Base-by-base conservation (phyloP, 495 filamentous ascomycete genomes). In the Cryomyces minteri region DNA sequence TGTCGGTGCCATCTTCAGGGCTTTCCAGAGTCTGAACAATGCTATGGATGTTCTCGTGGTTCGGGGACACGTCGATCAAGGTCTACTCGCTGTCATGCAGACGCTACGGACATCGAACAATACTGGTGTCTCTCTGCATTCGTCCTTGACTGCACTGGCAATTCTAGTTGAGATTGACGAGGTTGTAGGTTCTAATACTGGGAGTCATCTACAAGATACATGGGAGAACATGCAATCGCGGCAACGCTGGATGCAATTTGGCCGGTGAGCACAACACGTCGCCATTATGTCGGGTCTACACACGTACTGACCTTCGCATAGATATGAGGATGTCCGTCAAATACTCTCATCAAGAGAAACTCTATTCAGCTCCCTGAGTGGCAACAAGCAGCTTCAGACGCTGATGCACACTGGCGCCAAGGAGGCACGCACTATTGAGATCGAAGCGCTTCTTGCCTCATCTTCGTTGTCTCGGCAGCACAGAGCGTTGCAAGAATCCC, bases 111-210 rank as follows among this genome's bases (percentile, higher is more conserved):
- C 4, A 34, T 29, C 33, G 18, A 30, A 43, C 1, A 31, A 10
- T 4, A 14, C 9, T 34, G 72, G 71, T 11, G 71, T 66, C 45
- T 69, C 70, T 18, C 62, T 88, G 38, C 76, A 79, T 18, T 67
- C 66, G 30, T 68, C 74, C 12, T 69, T 94, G 51, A 71, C 79
- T 30, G 76, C 77, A 9, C 61, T 96, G 10, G 86, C 87, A 0
- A 71, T 81, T 12, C 58, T 96, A 52, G 77, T 80, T 5, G 90
- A 95, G 55, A 71, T 85, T 3, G 79, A 87, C 50, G 85, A 94
- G 54, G 62, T 86, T 3, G 48, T 94, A 25, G 70, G 69, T 44
- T 66, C 80, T 5, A 53, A 62, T 18, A 72, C 74, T 30, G 54
- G 67, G 5, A 55, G 73, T 14, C 68, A 84, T 32, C 54, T 95